Percentiles rank a stretch among this genome's conserved stretches.
Conservation (phyloP, 257 asterid genomes). For the Forsythia suspensa region DNA sequence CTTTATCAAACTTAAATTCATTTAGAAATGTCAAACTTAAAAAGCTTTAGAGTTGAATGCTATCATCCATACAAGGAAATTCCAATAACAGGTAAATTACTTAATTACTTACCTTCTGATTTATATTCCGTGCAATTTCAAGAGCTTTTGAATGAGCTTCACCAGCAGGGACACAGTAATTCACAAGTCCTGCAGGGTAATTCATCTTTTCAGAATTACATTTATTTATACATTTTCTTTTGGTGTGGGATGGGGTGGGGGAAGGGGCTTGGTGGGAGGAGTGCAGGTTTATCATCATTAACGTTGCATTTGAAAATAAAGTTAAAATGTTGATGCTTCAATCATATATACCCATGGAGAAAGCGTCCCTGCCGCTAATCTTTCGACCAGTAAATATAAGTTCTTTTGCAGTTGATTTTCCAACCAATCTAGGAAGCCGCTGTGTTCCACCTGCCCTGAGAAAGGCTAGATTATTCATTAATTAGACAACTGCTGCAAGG, state of each 20-base stretch:
- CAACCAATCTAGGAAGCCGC: constrained; percentile 92
- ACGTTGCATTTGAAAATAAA: constrained; percentile 13
- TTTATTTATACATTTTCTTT: neutral
- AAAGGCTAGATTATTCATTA: constrained; percentile 23
- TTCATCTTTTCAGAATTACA: neutral
- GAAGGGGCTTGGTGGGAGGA: constrained; percentile 7
- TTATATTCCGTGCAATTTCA: constrained; percentile 75
- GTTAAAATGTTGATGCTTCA: constrained; percentile 10
- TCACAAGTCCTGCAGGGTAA: constrained; percentile 71
- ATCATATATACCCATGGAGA: constrained; percentile 42
- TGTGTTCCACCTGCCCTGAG: constrained; percentile 98
- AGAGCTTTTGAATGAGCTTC: constrained; percentile 80
- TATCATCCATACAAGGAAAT: neutral
- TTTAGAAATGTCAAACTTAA: neutral
- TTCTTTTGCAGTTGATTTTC: constrained; percentile 83
- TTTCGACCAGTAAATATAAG: constrained; percentile 63
- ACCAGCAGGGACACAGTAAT: constrained; percentile 81
- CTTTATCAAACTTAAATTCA: neutral
- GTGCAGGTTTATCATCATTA: constrained; percentile 5
- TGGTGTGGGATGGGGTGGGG: neutral
- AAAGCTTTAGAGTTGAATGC: neutral
- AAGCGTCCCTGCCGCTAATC: constrained; percentile 45
- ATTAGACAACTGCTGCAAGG: constrained; percentile 20
- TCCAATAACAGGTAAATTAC: neutral
- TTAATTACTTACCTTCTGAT: constrained; percentile 58